Percentiles rank a stretch among this genome's conserved stretches.
phyloP scores from a whole-genome alignment of 2,329 filamentous ascomycete species.

The Trichoderma guizhouense region DNA sequence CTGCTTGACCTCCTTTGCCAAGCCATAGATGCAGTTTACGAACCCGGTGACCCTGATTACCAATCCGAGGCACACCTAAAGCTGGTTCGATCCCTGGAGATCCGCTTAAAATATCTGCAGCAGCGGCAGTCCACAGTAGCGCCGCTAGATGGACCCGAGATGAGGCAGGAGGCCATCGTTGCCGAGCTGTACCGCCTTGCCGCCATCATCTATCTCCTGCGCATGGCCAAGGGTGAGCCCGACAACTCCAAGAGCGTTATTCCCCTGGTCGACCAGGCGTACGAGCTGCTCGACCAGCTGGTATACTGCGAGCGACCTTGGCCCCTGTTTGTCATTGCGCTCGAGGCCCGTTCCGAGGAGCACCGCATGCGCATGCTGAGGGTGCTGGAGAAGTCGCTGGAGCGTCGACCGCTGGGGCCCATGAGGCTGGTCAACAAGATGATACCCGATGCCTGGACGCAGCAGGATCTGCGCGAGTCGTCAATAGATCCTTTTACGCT shows the following conservation, averaged over 20 bases:
- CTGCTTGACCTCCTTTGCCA: constrained; percentile 14
- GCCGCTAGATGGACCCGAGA: not conserved
- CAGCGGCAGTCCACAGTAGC: not conserved
- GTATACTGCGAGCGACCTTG: constrained; percentile 12
- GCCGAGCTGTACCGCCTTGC: constrained; percentile 14
- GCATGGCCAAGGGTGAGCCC: constrained; percentile 8
- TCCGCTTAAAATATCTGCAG: constrained; percentile 2
- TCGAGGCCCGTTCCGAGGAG: constrained; percentile 12
- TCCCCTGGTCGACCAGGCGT: not conserved
- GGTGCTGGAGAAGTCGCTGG: not conserved
- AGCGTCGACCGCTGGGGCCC: constrained; percentile 1
- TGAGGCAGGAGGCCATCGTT: not conserved
- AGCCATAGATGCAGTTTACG: not conserved
- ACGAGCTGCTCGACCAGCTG: not conserved
- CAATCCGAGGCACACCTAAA: constrained; percentile 2
- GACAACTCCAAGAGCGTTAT: not conserved
- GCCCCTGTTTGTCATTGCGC: constrained; percentile 12
- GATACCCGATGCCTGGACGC: constrained; percentile 14
- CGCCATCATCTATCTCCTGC: constrained; percentile 11
- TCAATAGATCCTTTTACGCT: not conserved
- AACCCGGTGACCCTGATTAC: not conserved
- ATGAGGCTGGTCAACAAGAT: constrained; percentile 2
- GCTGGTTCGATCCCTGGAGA: not conserved
- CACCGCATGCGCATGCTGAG: not conserved
- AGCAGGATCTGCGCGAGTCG: constrained; percentile 10